phyloP scores from a whole-genome alignment of 352 stramenopile genomes.

The Sclerospora graminicola region DNA sequence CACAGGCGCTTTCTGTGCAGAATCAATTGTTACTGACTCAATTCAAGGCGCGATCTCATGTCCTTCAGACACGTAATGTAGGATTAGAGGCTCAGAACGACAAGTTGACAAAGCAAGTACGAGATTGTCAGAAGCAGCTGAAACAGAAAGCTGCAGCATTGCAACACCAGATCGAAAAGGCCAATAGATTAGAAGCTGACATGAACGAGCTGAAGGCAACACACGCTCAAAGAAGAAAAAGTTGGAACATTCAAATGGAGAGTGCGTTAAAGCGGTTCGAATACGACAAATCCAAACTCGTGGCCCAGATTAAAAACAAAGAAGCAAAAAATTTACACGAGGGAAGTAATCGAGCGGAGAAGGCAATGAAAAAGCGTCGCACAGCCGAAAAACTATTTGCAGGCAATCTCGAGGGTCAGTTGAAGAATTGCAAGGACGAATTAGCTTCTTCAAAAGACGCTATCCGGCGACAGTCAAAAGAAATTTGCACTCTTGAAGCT shows the following conservation, averaged over 20 bases:
- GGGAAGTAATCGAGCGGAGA: conserved; percentile 13
- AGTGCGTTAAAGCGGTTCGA: no score
- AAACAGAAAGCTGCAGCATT: conserved; percentile 12
- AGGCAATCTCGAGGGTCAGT: conserved; percentile 4
- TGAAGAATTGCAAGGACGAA: conserved; percentile 21
- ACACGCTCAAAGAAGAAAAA: no score
- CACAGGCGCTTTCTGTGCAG: conserved; percentile 30
- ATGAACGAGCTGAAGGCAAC: no score
- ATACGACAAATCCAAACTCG: conserved; percentile 18
- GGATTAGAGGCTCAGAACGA: conserved; percentile 21
- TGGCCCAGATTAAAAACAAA: conserved; percentile 12
- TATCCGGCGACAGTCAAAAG: conserved; percentile 1
- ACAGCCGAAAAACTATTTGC: conserved; percentile 4
- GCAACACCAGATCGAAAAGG: conserved; percentile 25
- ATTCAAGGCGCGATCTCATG: conserved; percentile 31
- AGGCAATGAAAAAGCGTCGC: conserved; percentile 18
- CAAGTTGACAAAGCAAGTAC: conserved; percentile 21
- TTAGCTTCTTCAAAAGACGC: conserved; percentile 1
- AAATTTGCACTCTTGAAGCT: conserved; percentile 13
- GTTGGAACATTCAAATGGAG: no score
- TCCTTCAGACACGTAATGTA: conserved; percentile 29
- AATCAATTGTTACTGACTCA: conserved; percentile 29
- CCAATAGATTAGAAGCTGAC: conserved; percentile 22
- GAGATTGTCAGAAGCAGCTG: conserved; percentile 23
- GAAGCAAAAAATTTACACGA: conserved; percentile 22